These are phyloP conservation scores for Xylaria hypoxylon DNA, from an alignment of 2,329 filamentous ascomycete genomes.

Conservation along the genomic window DNA sequence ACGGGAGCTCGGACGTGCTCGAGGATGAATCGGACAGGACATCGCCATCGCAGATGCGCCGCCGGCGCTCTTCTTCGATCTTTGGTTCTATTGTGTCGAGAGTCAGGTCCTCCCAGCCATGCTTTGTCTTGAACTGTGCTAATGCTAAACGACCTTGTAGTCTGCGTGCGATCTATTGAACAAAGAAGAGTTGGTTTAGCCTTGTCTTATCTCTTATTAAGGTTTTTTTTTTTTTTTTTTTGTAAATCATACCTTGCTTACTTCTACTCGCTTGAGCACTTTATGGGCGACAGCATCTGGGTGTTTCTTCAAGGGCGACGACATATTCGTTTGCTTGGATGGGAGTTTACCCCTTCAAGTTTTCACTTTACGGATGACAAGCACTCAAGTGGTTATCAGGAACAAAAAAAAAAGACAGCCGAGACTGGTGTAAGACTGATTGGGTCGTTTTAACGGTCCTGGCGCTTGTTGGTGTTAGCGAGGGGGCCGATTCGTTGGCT, in stretches of 20 bases:
- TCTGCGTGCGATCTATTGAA: conserved; percentile 84
- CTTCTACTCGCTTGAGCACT: conserved; percentile 78
- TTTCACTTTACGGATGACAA: conserved; percentile 25
- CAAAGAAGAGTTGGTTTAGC: conserved; percentile 41
- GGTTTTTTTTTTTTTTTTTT: conserved; percentile 14
- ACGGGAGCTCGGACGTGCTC: conserved; percentile 80
- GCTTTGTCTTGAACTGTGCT: conserved; percentile 96
- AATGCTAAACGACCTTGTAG: conserved; percentile 94
- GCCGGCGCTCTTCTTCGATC: conserved; percentile 81
- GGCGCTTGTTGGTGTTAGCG: conserved; percentile 49
- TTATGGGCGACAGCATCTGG: conserved; percentile 74
- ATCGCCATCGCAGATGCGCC: conserved; percentile 76
- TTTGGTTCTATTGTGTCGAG: conserved; percentile 88
- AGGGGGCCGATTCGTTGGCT: conserved; percentile 41
- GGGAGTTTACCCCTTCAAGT: conserved; percentile 29
- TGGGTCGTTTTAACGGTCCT: conserved; percentile 48
- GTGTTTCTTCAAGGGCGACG: conserved; percentile 72
- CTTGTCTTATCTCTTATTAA: conserved; percentile 20
- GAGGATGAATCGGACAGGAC: conserved; percentile 89
- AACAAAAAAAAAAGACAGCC: conserved; percentile 34
- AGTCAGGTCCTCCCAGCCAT: conserved; percentile 92
- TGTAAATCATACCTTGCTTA: conserved; percentile 73
- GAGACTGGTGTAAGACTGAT: conserved; percentile 44
- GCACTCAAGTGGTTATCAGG: conserved; percentile 42
- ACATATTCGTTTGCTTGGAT: conserved; percentile 59